Conservation (phyloP, 2,329 filamentous ascomycete species). For the Fusarium sp. region DNA sequence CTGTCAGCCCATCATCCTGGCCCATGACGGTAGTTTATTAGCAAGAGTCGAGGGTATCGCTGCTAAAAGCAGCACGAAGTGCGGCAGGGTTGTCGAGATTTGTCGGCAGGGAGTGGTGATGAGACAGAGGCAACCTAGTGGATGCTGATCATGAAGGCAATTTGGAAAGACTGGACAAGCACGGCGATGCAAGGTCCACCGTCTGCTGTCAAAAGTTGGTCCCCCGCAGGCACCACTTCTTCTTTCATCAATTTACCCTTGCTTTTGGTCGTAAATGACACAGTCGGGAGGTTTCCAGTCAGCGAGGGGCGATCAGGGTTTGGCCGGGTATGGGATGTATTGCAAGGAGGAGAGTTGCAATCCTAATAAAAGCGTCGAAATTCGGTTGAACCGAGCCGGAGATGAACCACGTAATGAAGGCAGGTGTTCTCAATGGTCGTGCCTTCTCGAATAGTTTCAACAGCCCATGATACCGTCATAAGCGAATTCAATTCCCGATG, state of each 20-base stretch:
- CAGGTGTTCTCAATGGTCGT: conserved; percentile 13
- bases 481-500: conserved; percentile 8
- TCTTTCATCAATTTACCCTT: conserved; percentile 22
- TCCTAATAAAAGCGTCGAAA: conserved; percentile 5
- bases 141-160: conserved; percentile 47
- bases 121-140: conserved; percentile 35
- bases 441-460: conserved; percentile 14
- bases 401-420: conserved; percentile 3
- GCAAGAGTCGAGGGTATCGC: conserved; percentile 29
- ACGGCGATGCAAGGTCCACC: conserved; percentile 44
- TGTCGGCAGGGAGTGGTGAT: conserved; percentile 45
- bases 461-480: conserved; percentile 2
- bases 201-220: conserved; percentile 35
- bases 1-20: conserved; percentile 43
- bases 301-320: conserved; percentile 25
- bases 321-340: not conserved
- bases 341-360: conserved; percentile 6
- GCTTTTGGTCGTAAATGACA: conserved; percentile 18
- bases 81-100: conserved; percentile 41
- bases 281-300: conserved; percentile 21
- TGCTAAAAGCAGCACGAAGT: conserved; percentile 24
- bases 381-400: conserved; percentile 3
- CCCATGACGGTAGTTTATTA: conserved; percentile 45
- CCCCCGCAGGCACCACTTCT: conserved; percentile 25
- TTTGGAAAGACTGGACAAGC: conserved; percentile 50